Evolutionary conservation across 2,329 filamentous ascomycete species (phyloP).

Genomic region (Mycosphaerella sp.): DNA sequence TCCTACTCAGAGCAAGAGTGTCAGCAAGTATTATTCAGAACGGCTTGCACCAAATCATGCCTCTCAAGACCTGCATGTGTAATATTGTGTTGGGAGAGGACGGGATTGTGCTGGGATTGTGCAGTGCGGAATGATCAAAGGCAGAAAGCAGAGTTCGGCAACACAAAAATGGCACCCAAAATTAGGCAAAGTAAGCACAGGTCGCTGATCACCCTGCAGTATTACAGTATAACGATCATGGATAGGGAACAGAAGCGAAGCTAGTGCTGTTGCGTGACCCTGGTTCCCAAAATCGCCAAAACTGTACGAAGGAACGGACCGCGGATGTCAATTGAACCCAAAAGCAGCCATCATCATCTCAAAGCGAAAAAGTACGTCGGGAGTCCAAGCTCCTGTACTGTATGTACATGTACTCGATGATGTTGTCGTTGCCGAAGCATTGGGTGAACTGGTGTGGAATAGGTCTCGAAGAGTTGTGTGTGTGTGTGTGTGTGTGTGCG

Average conservation of each 20-base stretch:
- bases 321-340: conserved; percentile 6
- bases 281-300: conserved; percentile 9
- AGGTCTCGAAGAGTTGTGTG: conserved; percentile 4
- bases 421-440: not conserved
- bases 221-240: conserved; percentile 3
- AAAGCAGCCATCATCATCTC: conserved; percentile 9
- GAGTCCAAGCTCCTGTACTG: conserved; percentile 6
- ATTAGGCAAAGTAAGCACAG: not conserved
- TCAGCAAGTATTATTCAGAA: conserved; percentile 1
- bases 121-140: conserved; percentile 2
- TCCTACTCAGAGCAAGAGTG: conserved; percentile 1
- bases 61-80: not conserved
- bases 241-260: conserved; percentile 3
- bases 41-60: not conserved
- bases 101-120: not conserved
- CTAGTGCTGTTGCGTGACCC: conserved; percentile 12
- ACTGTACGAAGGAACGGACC: conserved; percentile 13
- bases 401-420: conserved; percentile 4
- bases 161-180: not conserved
- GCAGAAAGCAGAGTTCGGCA: conserved; percentile 3
- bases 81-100: not conserved
- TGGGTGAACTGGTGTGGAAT: conserved; percentile 1
- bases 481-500: not conserved
- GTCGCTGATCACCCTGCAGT: conserved; percentile 6
- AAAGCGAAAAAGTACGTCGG: not conserved